Evolutionary conservation across 2,329 filamentous ascomycete genomes (phyloP).

Genomic region (Mollisiaceae sp.): DNA sequence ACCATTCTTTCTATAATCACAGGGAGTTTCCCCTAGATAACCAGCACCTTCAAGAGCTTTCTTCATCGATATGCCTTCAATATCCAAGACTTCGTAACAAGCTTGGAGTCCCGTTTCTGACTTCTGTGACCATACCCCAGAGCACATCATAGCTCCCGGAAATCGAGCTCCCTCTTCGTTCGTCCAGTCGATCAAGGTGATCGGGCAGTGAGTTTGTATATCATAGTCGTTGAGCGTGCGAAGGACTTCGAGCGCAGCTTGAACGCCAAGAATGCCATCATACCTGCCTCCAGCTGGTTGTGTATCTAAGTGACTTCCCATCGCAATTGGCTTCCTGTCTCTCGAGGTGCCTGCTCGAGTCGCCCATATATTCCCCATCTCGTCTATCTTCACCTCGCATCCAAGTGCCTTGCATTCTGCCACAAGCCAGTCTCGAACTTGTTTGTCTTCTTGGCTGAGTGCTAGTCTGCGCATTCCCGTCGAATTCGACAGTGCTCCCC

Average conservation of each 20-base stretch:
- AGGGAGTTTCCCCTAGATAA: conserved; percentile 66
- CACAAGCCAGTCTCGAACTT: conserved; percentile 77
- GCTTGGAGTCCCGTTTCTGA: conserved; percentile 60
- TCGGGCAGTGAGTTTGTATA: conserved; percentile 69
- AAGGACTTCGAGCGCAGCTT: conserved; percentile 74
- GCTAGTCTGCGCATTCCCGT: conserved; percentile 75
- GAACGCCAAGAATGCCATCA: conserved; percentile 77
- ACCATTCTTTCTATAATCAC: conserved; percentile 61
- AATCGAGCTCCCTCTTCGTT: conserved; percentile 80
- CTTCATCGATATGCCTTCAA: conserved; percentile 30
- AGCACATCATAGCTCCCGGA: conserved; percentile 73
- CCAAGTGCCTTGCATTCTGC: conserved; percentile 64
- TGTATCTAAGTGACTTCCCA: conserved; percentile 71
- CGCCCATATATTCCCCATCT: conserved; percentile 78
- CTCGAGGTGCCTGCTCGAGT: conserved; percentile 62
- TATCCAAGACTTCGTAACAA: conserved; percentile 64
- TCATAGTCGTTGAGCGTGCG: conserved; percentile 68
- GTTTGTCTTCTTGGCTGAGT: conserved; percentile 72
- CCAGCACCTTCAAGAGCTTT: conserved; percentile 66
- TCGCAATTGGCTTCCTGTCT: conserved; percentile 66
- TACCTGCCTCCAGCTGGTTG: conserved; percentile 67
- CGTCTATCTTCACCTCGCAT: conserved; percentile 70
- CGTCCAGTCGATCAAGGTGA: conserved; percentile 50
- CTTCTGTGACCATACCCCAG: conserved; percentile 74
- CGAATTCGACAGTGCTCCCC: conserved; percentile 34